Percentiles rank a stretch among this genome's conserved stretches.
phyloP scores from a whole-genome alignment of 2,329 filamentous ascomycete species.

The Trichoderma brevicompactum region DNA sequence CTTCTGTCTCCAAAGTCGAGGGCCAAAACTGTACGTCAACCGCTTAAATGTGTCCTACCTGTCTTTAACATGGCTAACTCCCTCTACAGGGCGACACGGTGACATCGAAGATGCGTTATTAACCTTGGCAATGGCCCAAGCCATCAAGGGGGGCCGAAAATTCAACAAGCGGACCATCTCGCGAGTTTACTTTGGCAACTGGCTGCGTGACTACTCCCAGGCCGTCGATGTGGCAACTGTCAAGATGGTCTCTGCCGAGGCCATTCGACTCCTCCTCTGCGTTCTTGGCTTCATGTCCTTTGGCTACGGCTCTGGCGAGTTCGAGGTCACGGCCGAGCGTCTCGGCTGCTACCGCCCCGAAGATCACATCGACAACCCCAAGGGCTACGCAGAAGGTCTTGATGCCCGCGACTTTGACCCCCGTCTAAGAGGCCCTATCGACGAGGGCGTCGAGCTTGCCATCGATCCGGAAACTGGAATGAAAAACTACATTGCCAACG shows the following conservation, averaged over 20 bases:
- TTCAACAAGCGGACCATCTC: constrained; percentile 88
- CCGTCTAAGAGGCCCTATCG: constrained; percentile 79
- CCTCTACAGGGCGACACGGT: constrained; percentile 71
- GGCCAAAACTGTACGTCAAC: constrained; percentile 73
- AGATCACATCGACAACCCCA: constrained; percentile 75
- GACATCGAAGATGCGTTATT: constrained; percentile 93
- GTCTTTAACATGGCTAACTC: not conserved
- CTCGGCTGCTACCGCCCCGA: constrained; percentile 84
- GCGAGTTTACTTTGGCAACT: constrained; percentile 94
- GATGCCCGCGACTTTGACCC: constrained; percentile 83
- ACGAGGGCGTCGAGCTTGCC: constrained; percentile 76
- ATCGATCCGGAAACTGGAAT: constrained; percentile 77
- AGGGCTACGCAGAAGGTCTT: constrained; percentile 86
- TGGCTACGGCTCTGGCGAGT: constrained; percentile 82
- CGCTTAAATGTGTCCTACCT: not conserved
- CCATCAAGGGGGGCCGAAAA: constrained; percentile 67
- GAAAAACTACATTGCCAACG: constrained; percentile 95
- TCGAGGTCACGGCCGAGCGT: constrained; percentile 80
- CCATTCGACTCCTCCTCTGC: constrained; percentile 86
- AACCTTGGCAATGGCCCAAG: constrained; percentile 63
- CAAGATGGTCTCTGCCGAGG: constrained; percentile 87
- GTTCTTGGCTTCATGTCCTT: constrained; percentile 89
- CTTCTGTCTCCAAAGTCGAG: constrained; percentile 77
- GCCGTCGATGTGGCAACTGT: constrained; percentile 91
- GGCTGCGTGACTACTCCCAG: constrained; percentile 91